Base-by-base conservation (phyloP, 257 asterid genomes). In the Plantago major region DNA sequence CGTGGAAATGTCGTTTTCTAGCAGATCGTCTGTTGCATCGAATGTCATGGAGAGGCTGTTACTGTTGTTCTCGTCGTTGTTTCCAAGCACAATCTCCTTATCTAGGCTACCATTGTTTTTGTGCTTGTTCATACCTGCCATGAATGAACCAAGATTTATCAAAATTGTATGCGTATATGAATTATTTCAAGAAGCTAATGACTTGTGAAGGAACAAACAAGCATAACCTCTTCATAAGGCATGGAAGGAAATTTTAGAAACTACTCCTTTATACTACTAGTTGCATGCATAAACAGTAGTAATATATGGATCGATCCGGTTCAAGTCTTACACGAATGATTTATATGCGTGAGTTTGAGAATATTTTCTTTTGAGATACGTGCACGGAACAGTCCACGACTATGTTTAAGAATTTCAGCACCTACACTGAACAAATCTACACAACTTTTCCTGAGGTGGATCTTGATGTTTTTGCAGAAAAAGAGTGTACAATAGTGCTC, bases 1-100 rank as follows among this genome's bases (percentile, higher is more conserved):
- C 4, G 81, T 89, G 2, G 96, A 83, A 3, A 92, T 83, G 76
- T 89, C 95, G 6, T 84, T 81, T 7, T 81, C 95, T 11, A 79
- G 45, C 16, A 66, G 73, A 11, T 84, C 93, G 3, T 82, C 84
- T 0, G 65, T 46, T 8, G 72, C 10, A 48, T 81, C 89, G 63
- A 84, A 82, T 6, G 81, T 45, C 11, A 75, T 66, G 6, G 88
- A 68, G 3, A 79, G 63, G 57, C 55, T 65, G 16, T 16, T 51
- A 48, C 33, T 71, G 57, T 44, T 15, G 28, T 49, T 16, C 33
- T 14, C 38, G 74, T 16, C 11, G 73, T 52, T 33, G 12, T 52
- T 22, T 22, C 26, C 26, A 22, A 22, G 26, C 26, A 22, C 26
- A 22, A 22, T 22, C 26, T 22, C 26, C 26, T 22, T 22, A 22